Base-by-base conservation (phyloP, 768 basidiomycete genomes). In the Lactarius deliciosus region DNA sequence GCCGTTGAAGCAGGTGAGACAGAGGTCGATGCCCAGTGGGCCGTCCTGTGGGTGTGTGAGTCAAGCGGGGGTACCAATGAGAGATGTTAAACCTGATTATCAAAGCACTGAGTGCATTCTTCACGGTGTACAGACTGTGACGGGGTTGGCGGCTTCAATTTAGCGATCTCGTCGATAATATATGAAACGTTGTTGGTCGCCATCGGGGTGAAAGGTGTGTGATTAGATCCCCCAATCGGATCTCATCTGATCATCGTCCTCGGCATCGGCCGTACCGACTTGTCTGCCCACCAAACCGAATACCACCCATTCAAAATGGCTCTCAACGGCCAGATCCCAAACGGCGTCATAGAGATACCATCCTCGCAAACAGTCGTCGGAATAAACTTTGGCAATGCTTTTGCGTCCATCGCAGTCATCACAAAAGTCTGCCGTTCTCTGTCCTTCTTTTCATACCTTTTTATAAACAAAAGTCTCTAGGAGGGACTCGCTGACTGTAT, bases 101-200 rank as follows among this genome's bases (percentile, higher is more conserved):
- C 96, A 75, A 98, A 99, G 74, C 96, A 99, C 66, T 96, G 94
- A 0, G 96, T 97, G 74, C 96, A 99, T 76, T 98, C 96, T 77
- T 97, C 94, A 9, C 95, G 80, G 71, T 95, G 88, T 0, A 94
- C 91, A 0, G 84, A 83, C 68, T 94, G 89, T 5, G 85, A 87
- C 0, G 89, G 77, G 57, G 77, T 83, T 0, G 92, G 92, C 0
- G 80, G 80, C 41, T 79, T 75, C 0, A 93, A 77, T 15, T 72
- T 77, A 57, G 79, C 74, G 25, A 92, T 75, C 28, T 81, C 76
- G 30, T 73, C 74, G 56, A 84, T 75, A 79, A 61, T 40, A 38
- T 8, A 15, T 7, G 20, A 45, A 16, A 28, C 22, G 60, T 55
- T 40, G 56, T 59, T 50, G 50, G 60, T 60, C 91, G 90, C 9